Base-by-base conservation (phyloP, 2,329 filamentous ascomycete genomes). In the Tolypocladium tropicale region DNA sequence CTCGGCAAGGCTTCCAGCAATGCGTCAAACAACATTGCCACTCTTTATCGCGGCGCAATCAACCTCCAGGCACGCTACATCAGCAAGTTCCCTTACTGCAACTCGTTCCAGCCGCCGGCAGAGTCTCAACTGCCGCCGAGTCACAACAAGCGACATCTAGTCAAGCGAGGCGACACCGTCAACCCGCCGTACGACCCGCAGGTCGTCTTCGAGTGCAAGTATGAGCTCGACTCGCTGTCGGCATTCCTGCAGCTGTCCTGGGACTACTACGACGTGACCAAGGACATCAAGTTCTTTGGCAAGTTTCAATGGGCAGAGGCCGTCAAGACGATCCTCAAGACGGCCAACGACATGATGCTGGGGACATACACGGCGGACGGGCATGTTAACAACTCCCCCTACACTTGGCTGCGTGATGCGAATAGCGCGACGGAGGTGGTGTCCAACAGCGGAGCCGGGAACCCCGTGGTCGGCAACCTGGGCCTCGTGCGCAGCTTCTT, bases 161-260 rank as follows among this genome's bases (percentile, higher is more conserved):
- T 37, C 50, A 57, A 59, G 39, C 54, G 64, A 36, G 64, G 79
- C n/a, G 87, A 89, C 68, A 63, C 71, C 64, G 72, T 76, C 72
- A 82, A 59, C 76, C 89, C 90, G 0, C 72, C 78, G 32, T 86
- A 89, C 30, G 88, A 88, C 63, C 78, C 79, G 1, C 76, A 77
- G 2, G 78, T 85, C 39, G 91, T 95, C 0, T 96, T 94, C 67
- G 93, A 96, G 70, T 96, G 93, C 80, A 96, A 96, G 71, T 96
- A 94, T 70, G 93, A 96, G 73, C 83, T 96, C 50, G 92, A 96
- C 74, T 93, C 89, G 12, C 79, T 96, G 1, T 90, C 92, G 0
- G 85, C 90, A 33, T 96, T 96, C 70, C 78, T 97, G 9, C 83
- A 89, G 46, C 78, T 97, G 6, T 85, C 84, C 1, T 88, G 89